Percentiles rank a stretch among this genome's conserved stretches.
phyloP scores from a whole-genome alignment of 208 protist species.

The Wallacemonas collosoma region DNA sequence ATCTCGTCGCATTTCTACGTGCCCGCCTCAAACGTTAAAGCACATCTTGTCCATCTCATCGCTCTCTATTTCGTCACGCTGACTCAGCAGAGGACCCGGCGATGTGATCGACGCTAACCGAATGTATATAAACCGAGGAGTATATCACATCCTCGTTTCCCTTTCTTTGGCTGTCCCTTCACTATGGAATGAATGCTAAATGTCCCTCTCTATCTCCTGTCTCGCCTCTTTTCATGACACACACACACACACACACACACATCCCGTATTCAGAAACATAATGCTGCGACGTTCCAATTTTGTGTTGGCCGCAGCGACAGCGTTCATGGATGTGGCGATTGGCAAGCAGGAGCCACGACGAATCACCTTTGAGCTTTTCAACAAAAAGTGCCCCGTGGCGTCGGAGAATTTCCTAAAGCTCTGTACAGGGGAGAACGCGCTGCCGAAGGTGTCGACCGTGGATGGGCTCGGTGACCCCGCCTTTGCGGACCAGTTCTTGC shows the following conservation, averaged over 20 bases:
- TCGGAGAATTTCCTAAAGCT: conserved; percentile 89
- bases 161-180: no score
- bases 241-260: conserved; percentile 8
- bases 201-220: background rate
- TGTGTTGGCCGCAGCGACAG: conserved; percentile 31
- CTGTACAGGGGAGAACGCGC: conserved; percentile 86
- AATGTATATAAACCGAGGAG: no score
- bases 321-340: conserved; percentile 84
- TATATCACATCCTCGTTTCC: no score
- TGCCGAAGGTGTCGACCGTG: conserved; percentile 52
- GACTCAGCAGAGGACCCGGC: no score
- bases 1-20: no score
- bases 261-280: background rate
- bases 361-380: conserved; percentile 83
- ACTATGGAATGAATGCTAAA: background rate
- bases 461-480: conserved; percentile 64
- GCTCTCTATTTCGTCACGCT: no score
- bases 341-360: conserved; percentile 46
- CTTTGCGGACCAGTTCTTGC: conserved; percentile 80
- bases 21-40: no score
- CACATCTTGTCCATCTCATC: no score
- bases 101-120: no score
- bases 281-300: conserved; percentile 43
- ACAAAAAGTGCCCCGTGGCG: conserved; percentile 70
- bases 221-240: background rate